Percentiles rank a stretch among this genome's conserved stretches.
Evolutionary conservation across 257 asterid species (phyloP).

Genomic region (Voacanga thouarsii): DNA sequence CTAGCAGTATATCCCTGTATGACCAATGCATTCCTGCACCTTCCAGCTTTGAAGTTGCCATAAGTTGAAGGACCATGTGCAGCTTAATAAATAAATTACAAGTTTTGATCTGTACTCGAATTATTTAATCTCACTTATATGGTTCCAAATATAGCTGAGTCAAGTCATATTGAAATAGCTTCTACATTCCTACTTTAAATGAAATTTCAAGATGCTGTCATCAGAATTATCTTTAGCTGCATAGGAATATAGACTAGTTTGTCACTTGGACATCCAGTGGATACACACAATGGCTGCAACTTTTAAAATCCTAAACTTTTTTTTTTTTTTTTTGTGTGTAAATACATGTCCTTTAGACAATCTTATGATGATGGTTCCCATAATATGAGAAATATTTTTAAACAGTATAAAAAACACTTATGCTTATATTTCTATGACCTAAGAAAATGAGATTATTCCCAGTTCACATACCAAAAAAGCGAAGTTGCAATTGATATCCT

Average conservation of each 20-base stretch:
- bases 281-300: not conserved
- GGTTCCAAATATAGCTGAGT: no score
- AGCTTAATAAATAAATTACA: no score
- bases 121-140: not conserved
- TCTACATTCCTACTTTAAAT: not conserved
- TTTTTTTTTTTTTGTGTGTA: no score
- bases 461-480: not conserved
- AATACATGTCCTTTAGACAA: no score
- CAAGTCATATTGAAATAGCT: not conserved
- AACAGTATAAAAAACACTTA: not conserved
- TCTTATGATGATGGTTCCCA: no score
- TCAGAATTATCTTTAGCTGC: not conserved
- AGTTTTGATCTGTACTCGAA: no score
- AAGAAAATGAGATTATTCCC: not conserved
- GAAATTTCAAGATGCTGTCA: not conserved
- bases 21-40: no score
- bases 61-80: no score
- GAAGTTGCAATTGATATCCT: conserved; percentile 11
- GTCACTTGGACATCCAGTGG: not conserved
- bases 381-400: no score
- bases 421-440: not conserved
- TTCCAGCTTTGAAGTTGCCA: no score
- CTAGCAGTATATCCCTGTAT: no score
- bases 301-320: not conserved
- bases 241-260: not conserved